Conservation (phyloP, 768 basidiomycete genomes). For the Calocybe indica region DNA sequence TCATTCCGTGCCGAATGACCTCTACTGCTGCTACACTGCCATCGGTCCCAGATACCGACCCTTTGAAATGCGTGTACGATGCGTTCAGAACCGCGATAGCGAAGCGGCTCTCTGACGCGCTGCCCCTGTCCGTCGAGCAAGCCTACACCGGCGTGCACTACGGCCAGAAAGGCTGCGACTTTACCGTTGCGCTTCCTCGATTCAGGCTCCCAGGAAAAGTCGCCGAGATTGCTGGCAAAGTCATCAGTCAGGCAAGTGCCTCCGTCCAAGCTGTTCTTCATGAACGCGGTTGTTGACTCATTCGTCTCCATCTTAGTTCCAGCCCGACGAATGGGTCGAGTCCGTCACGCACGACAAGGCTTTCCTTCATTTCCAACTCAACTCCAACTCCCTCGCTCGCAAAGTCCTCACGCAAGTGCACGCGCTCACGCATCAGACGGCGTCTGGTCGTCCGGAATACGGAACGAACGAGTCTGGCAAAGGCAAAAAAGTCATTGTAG, state of each 20-base stretch:
- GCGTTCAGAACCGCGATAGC: conserved; percentile 81
- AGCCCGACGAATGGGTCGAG: conserved; percentile 74
- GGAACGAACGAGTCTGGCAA: conserved; percentile 74
- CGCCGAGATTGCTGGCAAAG: conserved; percentile 68
- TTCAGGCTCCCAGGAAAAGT: conserved; percentile 83
- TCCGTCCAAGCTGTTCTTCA: neutral
- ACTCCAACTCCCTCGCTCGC: conserved; percentile 56
- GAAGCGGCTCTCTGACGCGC: conserved; percentile 55
- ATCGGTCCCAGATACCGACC: conserved; percentile 42
- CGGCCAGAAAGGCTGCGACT: conserved; percentile 92
- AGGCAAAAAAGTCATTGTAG: conserved; percentile 82
- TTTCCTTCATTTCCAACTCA: conserved; percentile 80
- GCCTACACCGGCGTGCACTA: conserved; percentile 84
- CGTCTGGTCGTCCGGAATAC: conserved; percentile 62
- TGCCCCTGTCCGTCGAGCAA: conserved; percentile 68
- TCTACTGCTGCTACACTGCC: conserved; percentile 25
- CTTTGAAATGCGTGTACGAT: conserved; percentile 64
- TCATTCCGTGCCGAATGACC: conserved; percentile 12
- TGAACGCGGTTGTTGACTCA: neutral
- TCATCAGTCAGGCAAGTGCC: conserved; percentile 49
- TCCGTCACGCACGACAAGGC: conserved; percentile 65
- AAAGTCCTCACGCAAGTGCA: conserved; percentile 71
- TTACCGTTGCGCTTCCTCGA: conserved; percentile 86
- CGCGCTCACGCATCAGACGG: conserved; percentile 55
- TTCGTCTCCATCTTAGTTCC: conserved; percentile 49